Percentiles rank a stretch among this genome's conserved stretches.
Conservation (phyloP, 495 filamentous ascomycete genomes). For the Penicillium malachiteum region DNA sequence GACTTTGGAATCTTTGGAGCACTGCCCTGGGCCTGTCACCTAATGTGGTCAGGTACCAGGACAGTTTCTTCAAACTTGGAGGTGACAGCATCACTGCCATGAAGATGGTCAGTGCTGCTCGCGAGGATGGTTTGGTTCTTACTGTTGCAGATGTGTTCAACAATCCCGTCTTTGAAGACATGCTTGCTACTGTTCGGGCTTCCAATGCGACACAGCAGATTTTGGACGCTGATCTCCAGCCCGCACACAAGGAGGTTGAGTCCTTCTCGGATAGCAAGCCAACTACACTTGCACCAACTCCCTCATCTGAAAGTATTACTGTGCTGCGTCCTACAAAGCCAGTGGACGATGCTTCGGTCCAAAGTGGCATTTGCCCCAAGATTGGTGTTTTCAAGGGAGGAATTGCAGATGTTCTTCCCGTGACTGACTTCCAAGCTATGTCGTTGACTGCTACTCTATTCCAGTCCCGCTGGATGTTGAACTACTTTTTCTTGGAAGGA, state of each 20-base stretch:
- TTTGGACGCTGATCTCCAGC: slow-evolving; percentile 24
- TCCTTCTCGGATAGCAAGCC: slow-evolving; percentile 18
- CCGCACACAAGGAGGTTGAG: slow-evolving; percentile 16
- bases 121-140: slow-evolving; percentile 52
- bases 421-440: slow-evolving; percentile 63
- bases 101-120: slow-evolving; percentile 61
- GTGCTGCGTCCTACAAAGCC: slow-evolving; percentile 37
- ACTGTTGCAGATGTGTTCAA: slow-evolving; percentile 56
- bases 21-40: slow-evolving; percentile 41
- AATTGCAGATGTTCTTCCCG: slow-evolving; percentile 57
- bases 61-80: slow-evolving; percentile 50
- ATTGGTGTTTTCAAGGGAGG: slow-evolving; percentile 56
- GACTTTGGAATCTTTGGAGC: slow-evolving; percentile 47
- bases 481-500: slow-evolving; percentile 59
- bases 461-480: slow-evolving; percentile 50
- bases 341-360: slow-evolving; percentile 41
- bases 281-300: slow-evolving; percentile 15
- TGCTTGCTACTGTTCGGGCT: slow-evolving; percentile 36
- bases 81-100: slow-evolving; percentile 64
- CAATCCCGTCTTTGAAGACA: slow-evolving; percentile 47
- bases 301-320: slow-evolving; percentile 46
- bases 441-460: slow-evolving; percentile 60
- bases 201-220: slow-evolving; percentile 28
- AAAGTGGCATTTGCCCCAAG: slow-evolving; percentile 51
- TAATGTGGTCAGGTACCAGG: slow-evolving; percentile 38